Conservation (phyloP, 2,329 filamentous ascomycete species). For the Aspergillus hiratsukae region DNA sequence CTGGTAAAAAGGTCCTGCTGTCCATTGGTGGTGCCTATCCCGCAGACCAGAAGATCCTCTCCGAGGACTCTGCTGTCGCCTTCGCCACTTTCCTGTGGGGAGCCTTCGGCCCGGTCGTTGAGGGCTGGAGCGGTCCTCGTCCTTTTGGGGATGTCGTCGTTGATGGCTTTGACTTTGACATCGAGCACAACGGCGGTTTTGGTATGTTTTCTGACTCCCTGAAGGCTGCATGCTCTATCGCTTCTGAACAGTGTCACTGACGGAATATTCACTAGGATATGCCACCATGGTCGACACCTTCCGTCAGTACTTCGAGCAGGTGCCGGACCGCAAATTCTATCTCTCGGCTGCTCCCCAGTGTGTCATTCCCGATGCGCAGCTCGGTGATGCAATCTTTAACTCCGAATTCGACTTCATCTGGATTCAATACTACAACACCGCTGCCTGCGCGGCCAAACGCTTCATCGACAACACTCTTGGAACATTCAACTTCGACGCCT, state of each 20-base stretch:
- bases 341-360: slow-evolving; percentile 54
- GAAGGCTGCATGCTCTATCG: not conserved
- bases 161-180: slow-evolving; percentile 53
- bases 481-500: slow-evolving; percentile 46
- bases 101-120: slow-evolving; percentile 44
- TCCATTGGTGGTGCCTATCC: slow-evolving; percentile 45
- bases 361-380: slow-evolving; percentile 44
- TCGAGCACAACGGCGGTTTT: slow-evolving; percentile 27
- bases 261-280: slow-evolving; percentile 33
- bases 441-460: slow-evolving; percentile 46
- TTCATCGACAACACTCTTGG: slow-evolving; percentile 31
- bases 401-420: slow-evolving; percentile 51
- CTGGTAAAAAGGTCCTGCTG: slow-evolving; percentile 43
- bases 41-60: slow-evolving; percentile 41
- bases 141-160: slow-evolving; percentile 45
- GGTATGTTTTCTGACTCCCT: slow-evolving; percentile 19
- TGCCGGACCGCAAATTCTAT: slow-evolving; percentile 40
- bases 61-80: slow-evolving; percentile 35
- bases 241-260: not conserved
- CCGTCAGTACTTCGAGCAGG: slow-evolving; percentile 36
- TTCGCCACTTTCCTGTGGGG: slow-evolving; percentile 50
- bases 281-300: slow-evolving; percentile 46
- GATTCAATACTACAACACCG: slow-evolving; percentile 55
- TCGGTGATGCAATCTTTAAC: slow-evolving; percentile 42
- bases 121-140: slow-evolving; percentile 38